Evolutionary conservation across 2,329 filamentous ascomycete species (phyloP).

Genomic region (Lasiodiplodia theobromae): DNA sequence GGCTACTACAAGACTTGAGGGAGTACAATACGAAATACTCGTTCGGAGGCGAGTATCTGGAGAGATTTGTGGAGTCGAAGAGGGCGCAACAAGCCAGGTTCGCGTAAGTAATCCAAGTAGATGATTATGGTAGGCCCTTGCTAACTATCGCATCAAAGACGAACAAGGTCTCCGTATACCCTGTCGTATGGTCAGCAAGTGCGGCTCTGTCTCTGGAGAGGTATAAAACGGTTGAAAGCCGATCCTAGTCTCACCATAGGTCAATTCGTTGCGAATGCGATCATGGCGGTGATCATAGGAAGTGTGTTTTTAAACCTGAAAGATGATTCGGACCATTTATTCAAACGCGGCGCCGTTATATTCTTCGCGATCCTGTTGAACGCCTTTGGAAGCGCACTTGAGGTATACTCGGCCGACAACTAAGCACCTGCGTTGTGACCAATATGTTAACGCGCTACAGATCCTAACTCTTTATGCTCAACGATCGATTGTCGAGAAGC

Average conservation of each 20-base stretch:
- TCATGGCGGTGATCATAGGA: conserved; percentile 79
- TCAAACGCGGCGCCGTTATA: conserved; percentile 76
- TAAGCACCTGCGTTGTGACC: too few relatives aligned
- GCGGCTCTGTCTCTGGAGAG: conserved; percentile 79
- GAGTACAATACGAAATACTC: conserved; percentile 55
- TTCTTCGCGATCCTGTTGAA: conserved; percentile 92
- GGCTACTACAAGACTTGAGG: conserved; percentile 54
- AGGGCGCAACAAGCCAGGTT: conserved; percentile 55
- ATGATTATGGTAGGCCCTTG: too few relatives aligned
- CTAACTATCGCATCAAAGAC: conserved; percentile 42
- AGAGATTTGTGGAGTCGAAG: conserved; percentile 56
- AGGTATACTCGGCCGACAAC: conserved; percentile 54
- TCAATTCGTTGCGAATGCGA: conserved; percentile 73
- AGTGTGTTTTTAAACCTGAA: conserved; percentile 82
- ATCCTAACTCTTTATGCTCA: conserved; percentile 71
- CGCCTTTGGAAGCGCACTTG: conserved; percentile 79
- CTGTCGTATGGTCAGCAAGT: conserved; percentile 80
- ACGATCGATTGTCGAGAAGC: conserved; percentile 91
- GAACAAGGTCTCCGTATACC: conserved; percentile 80
- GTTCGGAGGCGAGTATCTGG: conserved; percentile 52
- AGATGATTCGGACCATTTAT: conserved; percentile 74
- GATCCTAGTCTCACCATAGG: conserved; percentile 78
- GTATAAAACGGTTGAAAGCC: conserved; percentile 76
- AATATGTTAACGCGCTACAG: not conserved
- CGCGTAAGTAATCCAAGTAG: not conserved